Conservation (phyloP, 441 rosid species). For the Brassica hybrid region DNA sequence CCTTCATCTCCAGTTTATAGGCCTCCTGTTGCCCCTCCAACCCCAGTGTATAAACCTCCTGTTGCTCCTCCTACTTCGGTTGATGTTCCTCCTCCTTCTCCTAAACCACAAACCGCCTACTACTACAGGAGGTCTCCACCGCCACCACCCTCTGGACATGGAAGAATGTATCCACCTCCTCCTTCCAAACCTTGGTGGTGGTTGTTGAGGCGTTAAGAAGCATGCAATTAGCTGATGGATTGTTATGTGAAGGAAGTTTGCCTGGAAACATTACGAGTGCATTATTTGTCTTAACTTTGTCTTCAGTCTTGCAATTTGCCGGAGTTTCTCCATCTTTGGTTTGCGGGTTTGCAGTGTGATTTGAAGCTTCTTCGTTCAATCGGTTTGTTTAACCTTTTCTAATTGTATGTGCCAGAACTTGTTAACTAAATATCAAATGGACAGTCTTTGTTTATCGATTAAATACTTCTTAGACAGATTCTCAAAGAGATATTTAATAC, state of each 20-base stretch:
- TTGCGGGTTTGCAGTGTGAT: neutral
- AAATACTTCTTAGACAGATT: neutral
- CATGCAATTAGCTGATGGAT: neutral
- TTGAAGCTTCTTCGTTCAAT: neutral
- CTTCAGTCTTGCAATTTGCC: conserved; percentile 11
- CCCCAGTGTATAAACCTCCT: conserved; percentile 10
- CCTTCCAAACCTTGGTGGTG: conserved; percentile 26
- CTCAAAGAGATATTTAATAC: neutral
- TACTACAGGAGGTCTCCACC: conserved; percentile 35
- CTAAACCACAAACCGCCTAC: neutral
- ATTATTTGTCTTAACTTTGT: neutral
- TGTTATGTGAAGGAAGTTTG: neutral
- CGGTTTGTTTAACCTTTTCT: conserved; percentile 5
- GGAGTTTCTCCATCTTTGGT: neutral
- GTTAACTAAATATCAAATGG: neutral
- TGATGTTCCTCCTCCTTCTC: conserved; percentile 27
- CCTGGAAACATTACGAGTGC: neutral
- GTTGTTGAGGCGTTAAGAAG: conserved; percentile 3
- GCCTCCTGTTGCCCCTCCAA: neutral
- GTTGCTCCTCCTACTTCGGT: conserved; percentile 22
- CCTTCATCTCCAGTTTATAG: conserved; percentile 26
- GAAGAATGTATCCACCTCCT: conserved; percentile 1
- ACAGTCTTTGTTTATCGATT: neutral
- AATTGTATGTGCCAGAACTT: neutral
- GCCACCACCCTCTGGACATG: neutral